Base-by-base conservation (phyloP, 2,329 filamentous ascomycete species). In the Xylariaceae sp. region DNA sequence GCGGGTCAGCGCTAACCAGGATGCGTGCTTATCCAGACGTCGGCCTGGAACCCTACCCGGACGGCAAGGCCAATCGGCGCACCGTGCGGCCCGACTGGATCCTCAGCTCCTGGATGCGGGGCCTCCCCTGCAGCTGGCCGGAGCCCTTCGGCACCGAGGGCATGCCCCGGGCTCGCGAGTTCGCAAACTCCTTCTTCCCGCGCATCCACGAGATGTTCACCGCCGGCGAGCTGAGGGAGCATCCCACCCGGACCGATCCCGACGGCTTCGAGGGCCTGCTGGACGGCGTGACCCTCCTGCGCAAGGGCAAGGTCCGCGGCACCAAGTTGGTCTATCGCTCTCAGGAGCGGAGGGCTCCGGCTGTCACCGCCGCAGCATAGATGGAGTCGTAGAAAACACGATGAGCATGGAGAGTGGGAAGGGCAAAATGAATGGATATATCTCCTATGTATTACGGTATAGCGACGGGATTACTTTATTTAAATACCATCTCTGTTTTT, bases 91-190 rank as follows among this genome's bases (percentile, higher is more conserved):
- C 36, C 21, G 36, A 38, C 31, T 38, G 36, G 36, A 38, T 38
- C 16, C 31, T 38, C 13, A 30, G 29, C 13, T 33, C 36, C 5
- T 38, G 36, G 36, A 38, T 38, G 36, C 31, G 36, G 11, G 36
- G 36, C 5, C 26, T 38, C 22, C 36, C 36, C 3, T 33, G 32
- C 22, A 38, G 36, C 36, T 38, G 36, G 36, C 36, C 36, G 5
- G 31, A 34, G 31, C 36, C 36, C 16, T 38, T 38, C 17, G 36
- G 31, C 11, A 38, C 24, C 12, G 22, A 30, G 17, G 36, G 36
- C 26, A 30, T 29, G 31, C 36, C 36, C 2, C 31, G 19, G 13
- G 32, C 29, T 14, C 31, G 36, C 22, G 36, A 33, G 5, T 38
- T 38, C 22, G 36, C 36, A 5, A 19, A 19, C 3, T 14, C 26